Conservation (phyloP, 768 basidiomycete species). For the Boletus barrowsii region DNA sequence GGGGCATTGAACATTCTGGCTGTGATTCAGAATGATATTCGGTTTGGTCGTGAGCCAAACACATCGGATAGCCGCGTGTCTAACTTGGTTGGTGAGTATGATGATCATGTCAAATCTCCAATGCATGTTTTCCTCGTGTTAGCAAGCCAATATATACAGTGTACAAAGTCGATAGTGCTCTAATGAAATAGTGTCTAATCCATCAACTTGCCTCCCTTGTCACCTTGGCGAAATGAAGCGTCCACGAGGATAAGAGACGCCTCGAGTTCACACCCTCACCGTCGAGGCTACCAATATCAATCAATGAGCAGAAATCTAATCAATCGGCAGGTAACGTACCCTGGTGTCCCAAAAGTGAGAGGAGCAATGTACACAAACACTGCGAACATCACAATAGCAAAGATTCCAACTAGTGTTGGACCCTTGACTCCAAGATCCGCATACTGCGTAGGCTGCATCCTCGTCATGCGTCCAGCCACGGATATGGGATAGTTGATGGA, state of each 20-base stretch:
- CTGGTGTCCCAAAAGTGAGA: slow-evolving; percentile 94
- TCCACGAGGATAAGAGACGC: slow-evolving; percentile 86
- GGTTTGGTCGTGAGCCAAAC: slow-evolving; percentile 13
- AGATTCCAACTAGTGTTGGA: slow-evolving; percentile 56
- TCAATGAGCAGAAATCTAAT: slow-evolving; percentile 8
- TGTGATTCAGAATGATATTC: slow-evolving; percentile 1
- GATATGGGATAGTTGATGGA: slow-evolving; percentile 91
- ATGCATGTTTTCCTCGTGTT: slow-evolving; percentile 3
- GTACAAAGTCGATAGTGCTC: slow-evolving; percentile 17
- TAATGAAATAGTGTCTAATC: slow-evolving; percentile 10
- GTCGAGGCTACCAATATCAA: slow-evolving; percentile 55
- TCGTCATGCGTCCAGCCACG: slow-evolving; percentile 63
- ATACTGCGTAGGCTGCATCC: slow-evolving; percentile 48
- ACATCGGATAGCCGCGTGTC: slow-evolving; percentile 7
- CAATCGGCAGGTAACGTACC: slow-evolving; percentile 51
- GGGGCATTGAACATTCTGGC: slow-evolving; percentile 81
- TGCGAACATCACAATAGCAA: slow-evolving; percentile 56
- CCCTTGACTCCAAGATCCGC: slow-evolving; percentile 80
- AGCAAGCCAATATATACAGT: slow-evolving; percentile 19
- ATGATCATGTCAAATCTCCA: background rate
- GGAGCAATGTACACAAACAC: slow-evolving; percentile 80
- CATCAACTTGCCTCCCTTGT: slow-evolving; percentile 36
- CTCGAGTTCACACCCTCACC: slow-evolving; percentile 83
- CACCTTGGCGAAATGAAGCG: slow-evolving; percentile 85
- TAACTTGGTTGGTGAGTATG: no score